These are phyloP conservation scores for Rhytidiadelphus loreus DNA, from an alignment of 225 moss, liverwort and hornwort species.

Conservation along the genomic window DNA sequence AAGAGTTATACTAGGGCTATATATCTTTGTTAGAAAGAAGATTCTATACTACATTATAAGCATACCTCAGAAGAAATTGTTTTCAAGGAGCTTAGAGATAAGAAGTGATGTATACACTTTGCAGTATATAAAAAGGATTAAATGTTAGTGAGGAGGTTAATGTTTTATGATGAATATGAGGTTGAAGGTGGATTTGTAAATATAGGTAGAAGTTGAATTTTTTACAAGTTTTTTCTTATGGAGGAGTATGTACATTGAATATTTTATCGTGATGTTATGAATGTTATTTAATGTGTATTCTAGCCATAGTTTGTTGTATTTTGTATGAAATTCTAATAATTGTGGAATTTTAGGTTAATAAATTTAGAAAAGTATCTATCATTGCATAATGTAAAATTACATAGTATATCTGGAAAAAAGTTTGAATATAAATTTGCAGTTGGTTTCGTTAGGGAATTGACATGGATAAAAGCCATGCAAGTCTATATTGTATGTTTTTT, in stretches of 20 bases:
- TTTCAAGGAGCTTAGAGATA: background rate
- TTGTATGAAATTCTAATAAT: background rate
- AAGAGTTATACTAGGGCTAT: background rate
- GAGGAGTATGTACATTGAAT: background rate
- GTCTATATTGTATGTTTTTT: fast-evolving
- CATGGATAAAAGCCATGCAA: background rate
- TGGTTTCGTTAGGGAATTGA: background rate
- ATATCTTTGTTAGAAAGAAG: background rate
- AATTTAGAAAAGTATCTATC: background rate
- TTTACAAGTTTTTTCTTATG: background rate
- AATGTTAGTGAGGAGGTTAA: background rate
- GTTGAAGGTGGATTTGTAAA: background rate
- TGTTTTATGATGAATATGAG: background rate
- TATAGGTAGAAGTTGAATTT: background rate
- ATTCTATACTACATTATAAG: fast-evolving
- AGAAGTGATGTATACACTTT: background rate
- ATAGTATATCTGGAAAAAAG: too few relatives aligned
- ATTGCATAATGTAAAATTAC: background rate
- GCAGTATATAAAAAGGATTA: background rate
- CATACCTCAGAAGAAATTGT: fast-evolving
- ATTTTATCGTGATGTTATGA: background rate
- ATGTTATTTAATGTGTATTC: background rate
- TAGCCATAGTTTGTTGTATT: background rate
- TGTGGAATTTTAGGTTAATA: background rate
- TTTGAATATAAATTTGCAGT: background rate